Conservation (phyloP, 306 rosid genomes). For the Ceratonia siliqua region DNA sequence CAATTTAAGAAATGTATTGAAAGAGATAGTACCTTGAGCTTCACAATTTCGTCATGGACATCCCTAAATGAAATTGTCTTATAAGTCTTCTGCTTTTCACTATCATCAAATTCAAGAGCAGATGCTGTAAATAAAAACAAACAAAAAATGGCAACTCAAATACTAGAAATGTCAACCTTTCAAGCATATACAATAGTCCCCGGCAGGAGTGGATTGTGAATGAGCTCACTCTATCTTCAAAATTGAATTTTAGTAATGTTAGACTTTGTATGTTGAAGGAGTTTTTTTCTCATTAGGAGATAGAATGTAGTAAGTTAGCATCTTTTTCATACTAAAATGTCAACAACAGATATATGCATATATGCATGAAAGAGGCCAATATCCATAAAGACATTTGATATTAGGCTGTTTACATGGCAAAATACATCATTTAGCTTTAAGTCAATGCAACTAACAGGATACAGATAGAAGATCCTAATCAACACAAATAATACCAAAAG, state of each 20-base stretch:
- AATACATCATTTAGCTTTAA: background rate
- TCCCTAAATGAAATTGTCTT: slow-evolving; percentile 66
- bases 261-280: background rate
- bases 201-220: background rate
- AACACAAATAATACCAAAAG: background rate
- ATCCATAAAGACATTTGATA: background rate
- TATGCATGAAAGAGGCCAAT: slow-evolving; percentile 6
- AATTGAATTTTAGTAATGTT: background rate
- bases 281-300: slow-evolving; percentile 7
- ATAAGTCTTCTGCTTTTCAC: slow-evolving; percentile 53
- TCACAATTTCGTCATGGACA: slow-evolving; percentile 57
- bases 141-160: slow-evolving; percentile 23
- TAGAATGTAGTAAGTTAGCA: slow-evolving; percentile 2
- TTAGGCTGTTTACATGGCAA: background rate
- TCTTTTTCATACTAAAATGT: background rate
- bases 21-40: slow-evolving; percentile 62
- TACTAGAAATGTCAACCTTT: slow-evolving; percentile 20
- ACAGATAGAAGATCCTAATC: background rate
- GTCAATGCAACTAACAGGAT: background rate
- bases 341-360: background rate
- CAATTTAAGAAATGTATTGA: slow-evolving; percentile 30
- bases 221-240: background rate
- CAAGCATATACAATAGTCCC: slow-evolving; percentile 17
- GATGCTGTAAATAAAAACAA: slow-evolving; percentile 52
- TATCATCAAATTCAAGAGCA: slow-evolving; percentile 71